A percentile compares a stretch with the other conserved stretches of the same genome.
These are phyloP conservation scores for Colletotrichum graminicola DNA, from an alignment of 2,329 filamentous ascomycete species.

Conservation along the genomic window DNA sequence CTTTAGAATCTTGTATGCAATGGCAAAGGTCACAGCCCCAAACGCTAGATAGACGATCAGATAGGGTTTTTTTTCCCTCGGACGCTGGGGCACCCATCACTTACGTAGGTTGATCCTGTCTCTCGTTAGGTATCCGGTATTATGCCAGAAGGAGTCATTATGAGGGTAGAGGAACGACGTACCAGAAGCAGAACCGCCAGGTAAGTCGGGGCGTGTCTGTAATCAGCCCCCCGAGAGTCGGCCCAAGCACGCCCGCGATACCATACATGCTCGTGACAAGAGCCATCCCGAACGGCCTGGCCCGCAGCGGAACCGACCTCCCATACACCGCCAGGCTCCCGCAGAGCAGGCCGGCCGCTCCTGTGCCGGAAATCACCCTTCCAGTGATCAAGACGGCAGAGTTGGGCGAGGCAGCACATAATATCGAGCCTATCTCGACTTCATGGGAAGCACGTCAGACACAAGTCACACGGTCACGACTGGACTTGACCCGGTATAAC, in stretches of 20 bases:
- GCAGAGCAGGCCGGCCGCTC: not conserved
- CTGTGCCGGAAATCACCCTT: not conserved
- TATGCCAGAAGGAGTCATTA: too few relatives aligned
- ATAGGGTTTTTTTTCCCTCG: not conserved
- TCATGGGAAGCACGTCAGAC: not conserved
- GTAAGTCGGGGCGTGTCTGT: conserved; percentile 4
- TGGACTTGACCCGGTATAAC: not conserved
- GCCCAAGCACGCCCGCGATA: not conserved
- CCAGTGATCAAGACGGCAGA: conserved; percentile 2
- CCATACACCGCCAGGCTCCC: not conserved
- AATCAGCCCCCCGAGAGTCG: conserved; percentile 1
- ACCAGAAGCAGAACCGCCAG: conserved; percentile 14
- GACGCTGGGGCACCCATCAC: not conserved
- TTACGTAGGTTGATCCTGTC: conserved; percentile 14
- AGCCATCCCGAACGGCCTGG: not conserved
- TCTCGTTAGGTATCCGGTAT: not conserved
- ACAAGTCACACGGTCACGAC: too few relatives aligned
- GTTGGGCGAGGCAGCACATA: conserved; percentile 2
- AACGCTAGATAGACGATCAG: not conserved
- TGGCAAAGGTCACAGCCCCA: not conserved
- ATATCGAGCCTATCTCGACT: not conserved
- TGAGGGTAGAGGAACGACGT: not conserved
- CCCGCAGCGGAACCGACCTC: not conserved
- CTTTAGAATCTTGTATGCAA: not conserved
- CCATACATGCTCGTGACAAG: conserved; percentile 6